Evolutionary conservation across 495 filamentous ascomycete species (phyloP), one percentile per base, ranked within the genome.

Genomic region (Tuber umbilicatum): DNA sequence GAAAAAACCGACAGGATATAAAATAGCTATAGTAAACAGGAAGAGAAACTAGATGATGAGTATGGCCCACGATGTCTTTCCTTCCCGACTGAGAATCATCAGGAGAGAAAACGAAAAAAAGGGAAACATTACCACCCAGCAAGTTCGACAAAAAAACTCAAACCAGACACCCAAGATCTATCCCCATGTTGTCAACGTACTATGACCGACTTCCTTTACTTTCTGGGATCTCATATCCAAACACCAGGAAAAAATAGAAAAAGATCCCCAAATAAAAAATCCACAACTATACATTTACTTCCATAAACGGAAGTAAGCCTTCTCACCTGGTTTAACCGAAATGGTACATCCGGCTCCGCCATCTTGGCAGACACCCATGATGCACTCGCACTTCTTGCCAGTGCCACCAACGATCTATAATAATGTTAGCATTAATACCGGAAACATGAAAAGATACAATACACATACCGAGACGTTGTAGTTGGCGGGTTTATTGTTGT

Each of bases 351-450:
- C 77, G 38, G 55, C 55, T 35, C 27, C 55, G 39, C 70, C 70
- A 41, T 41, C 74, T 17, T 42, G 21, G 31, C 42, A 35, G 31
- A 85, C 86, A 73, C 83, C 84, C 75, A 86, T 89, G 60, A 86
- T 86, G 80, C 89, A 93, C 75, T 89, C 86, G 80, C 93, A 92
- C 77, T 85, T 88, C 89, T 94, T 97, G 23, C 84, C 84, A 80
- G 89, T 87, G 47, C 91, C 89, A 77, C 89, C 90, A 38, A 82
- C 74, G 12, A 76, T 77, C 27, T 64, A 17, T 35, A 5, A 35
- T 17, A 1, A 64, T 31, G 5, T 64, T 64, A 64, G 27, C 35
- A 35, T 35, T 64, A 12, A 35, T 19, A 64, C 3, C n/a, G 0
- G 35, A 17, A 14, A 35, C 14, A 27, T 12, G 1, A 35, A 35